Evolutionary conservation across 139 green algal species (phyloP), one percentile per base, ranked within the genome.

Genomic region (Closterium sp.): DNA sequence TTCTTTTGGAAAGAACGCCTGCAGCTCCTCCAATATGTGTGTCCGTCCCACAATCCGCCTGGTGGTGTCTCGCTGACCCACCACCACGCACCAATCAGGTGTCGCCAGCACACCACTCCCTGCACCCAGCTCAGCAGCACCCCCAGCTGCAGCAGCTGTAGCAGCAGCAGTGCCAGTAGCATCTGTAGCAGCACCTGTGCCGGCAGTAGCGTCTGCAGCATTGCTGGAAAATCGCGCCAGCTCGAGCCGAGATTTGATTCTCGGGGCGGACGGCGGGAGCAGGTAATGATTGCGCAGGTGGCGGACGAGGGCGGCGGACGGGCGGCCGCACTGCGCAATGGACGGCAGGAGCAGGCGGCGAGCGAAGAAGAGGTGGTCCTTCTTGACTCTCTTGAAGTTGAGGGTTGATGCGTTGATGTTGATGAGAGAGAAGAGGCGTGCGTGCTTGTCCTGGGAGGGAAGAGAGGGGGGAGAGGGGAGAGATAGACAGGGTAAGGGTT

Each of bases 331-430:
- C 24, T 89, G 86, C 27, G 34, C 73, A 4, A 31, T 62, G 21
- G 50, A 62, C 21, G 89, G 89, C 89, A 92, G 31, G 2, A 92
- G 28, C 21, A 92, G 89, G 30, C 89, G 89, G 21, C 32, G 62
- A 3, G 89, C 89, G 34, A 92, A 92, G 62, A 92, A 85, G 4
- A 92, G 89, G 3, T 91, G 38, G 4, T 45, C 38, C 38, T 45
- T 45, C 5, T 6, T 4, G 38, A 45, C 38, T 45, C 5, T 45
- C 4, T 45, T 4, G 4, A 45, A 45, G 4, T 45, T 45, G 38
- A 45, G 38, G 10, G 38, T 10, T 45, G 38, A 45, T 0, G 38
- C 38, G 38, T 45, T 45, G 38, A 45, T 45, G 38, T 45, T 45
- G 38, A 45, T 45, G 38, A 45, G 38, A 0, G 38, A 45, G 4